Conservation (phyloP, 768 basidiomycete species). For the Suillus decipiens region DNA sequence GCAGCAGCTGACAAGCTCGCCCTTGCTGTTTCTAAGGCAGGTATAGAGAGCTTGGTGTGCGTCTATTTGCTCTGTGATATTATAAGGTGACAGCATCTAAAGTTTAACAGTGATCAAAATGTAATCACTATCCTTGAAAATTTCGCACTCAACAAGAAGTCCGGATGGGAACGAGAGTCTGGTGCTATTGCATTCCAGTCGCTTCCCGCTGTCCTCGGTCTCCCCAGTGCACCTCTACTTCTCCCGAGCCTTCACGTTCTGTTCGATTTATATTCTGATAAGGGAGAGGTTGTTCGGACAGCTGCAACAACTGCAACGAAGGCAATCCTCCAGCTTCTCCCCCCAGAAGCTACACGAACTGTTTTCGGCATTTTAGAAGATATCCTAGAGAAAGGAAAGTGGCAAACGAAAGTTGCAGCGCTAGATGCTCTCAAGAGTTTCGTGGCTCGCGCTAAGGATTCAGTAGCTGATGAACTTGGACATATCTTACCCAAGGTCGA, state of each 20-base stretch:
- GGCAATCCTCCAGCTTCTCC: slow-evolving; percentile 79
- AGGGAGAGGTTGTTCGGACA: slow-evolving; percentile 86
- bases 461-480: slow-evolving; percentile 83
- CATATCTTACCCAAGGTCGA: slow-evolving; percentile 84
- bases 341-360: slow-evolving; percentile 75
- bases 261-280: slow-evolving; percentile 88
- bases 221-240: slow-evolving; percentile 69
- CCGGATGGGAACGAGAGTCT: slow-evolving; percentile 86
- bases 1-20: slow-evolving; percentile 81
- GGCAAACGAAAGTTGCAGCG: slow-evolving; percentile 93
- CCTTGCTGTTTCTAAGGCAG: slow-evolving; percentile 64
- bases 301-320: slow-evolving; percentile 84
- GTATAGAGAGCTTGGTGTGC: slow-evolving; percentile 63
- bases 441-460: slow-evolving; percentile 65
- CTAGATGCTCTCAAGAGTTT: slow-evolving; percentile 83
- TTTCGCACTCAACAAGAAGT: slow-evolving; percentile 83
- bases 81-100: slow-evolving; percentile 20
- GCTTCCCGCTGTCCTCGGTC: slow-evolving; percentile 67
- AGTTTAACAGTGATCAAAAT: slow-evolving; percentile 50
- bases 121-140: slow-evolving; percentile 64
- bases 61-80: slow-evolving; percentile 22
- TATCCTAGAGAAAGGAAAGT: slow-evolving; percentile 84
- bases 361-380: slow-evolving; percentile 71
- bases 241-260: slow-evolving; percentile 75
- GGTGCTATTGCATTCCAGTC: slow-evolving; percentile 81